Conservation (phyloP, 2,329 filamentous ascomycete genomes). For the Aspergillus ibericus region DNA sequence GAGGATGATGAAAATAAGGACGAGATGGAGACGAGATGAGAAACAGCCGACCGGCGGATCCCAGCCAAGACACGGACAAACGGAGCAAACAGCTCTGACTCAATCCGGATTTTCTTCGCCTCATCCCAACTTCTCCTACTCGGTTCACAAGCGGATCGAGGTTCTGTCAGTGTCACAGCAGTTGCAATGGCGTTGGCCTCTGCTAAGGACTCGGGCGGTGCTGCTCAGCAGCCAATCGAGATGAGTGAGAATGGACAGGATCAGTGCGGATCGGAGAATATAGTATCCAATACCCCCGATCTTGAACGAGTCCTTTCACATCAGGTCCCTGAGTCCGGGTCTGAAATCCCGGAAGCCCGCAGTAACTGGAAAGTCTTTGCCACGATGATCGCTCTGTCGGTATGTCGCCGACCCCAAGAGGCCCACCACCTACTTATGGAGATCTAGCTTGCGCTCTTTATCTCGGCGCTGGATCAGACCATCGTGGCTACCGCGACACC, state of each 20-base stretch:
- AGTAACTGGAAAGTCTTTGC: conserved; percentile 19
- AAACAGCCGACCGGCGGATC: background rate
- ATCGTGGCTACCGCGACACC: conserved; percentile 64
- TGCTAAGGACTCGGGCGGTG: background rate
- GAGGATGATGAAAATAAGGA: too few relatives aligned
- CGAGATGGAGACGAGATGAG: too few relatives aligned
- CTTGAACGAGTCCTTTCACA: background rate
- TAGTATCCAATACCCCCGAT: background rate
- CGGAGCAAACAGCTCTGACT: conserved; percentile 5
- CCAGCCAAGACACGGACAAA: background rate
- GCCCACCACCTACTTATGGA: conserved; percentile 3
- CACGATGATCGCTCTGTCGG: conserved; percentile 21
- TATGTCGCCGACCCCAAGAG: conserved; percentile 4
- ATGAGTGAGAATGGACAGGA: background rate
- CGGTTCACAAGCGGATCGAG: background rate
- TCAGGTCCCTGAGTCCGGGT: background rate
- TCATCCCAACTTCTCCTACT: background rate
- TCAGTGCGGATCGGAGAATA: background rate
- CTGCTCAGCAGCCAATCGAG: background rate
- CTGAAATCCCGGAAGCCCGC: background rate
- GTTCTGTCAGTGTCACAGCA: background rate
- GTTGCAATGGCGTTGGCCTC: background rate
- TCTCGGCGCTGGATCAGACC: conserved; percentile 46
- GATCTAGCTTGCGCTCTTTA: conserved; percentile 19
- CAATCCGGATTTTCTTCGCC: background rate